Base-by-base conservation (phyloP, 2,329 filamentous ascomycete genomes). In the Penicillium expansum region DNA sequence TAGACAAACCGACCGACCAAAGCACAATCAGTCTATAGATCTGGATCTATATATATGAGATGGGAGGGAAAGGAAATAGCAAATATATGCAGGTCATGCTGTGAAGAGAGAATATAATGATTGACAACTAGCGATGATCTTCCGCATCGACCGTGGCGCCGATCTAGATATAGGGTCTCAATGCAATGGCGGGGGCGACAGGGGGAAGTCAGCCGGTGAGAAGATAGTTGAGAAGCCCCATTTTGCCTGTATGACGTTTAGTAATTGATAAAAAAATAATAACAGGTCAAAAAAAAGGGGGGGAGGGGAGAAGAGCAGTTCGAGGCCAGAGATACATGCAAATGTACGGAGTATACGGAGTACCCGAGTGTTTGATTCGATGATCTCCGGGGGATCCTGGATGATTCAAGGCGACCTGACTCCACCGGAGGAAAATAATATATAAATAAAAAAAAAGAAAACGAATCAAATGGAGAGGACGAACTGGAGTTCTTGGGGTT, bases 81-180 rank as follows among this genome's bases (percentile, higher is more conserved):
- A 57, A 57, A 48, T 48, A 57, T 55, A 55, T 61, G 57, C 53
- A 59, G 44, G 56, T 56, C 52, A 60, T 60, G 52, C 33, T 37
- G 4, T 58, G 55, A 52, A 53, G 48, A 45, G 49, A 24, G 9
- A 43, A 58, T 55, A 48, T 43, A 43, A 59, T 52, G 56, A 61
- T 61, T 59, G 49, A 56, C 59, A 43, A 57, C 59, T 61, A 59
- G 57, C 45, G 67, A 63, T 63, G 67, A 71, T 71, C 68, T 55
- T 47, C 57, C 56, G 52, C 55, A 45, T 53, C 50, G 41, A 60
- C 55, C 56, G 33, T 50, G 45, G 56, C 41, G 52, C 20, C 45
- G 56, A 59, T 57, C 49, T 52, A 59, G 49, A 59, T 58, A 57
- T 57, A 60, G 43, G 51, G 61, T 64, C 67, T 60, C 48, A 67